Percentiles rank a stretch among this genome's conserved stretches.
phyloP scores from a whole-genome alignment of 2,329 filamentous ascomycete genomes.

The Phialophora chinensis region DNA sequence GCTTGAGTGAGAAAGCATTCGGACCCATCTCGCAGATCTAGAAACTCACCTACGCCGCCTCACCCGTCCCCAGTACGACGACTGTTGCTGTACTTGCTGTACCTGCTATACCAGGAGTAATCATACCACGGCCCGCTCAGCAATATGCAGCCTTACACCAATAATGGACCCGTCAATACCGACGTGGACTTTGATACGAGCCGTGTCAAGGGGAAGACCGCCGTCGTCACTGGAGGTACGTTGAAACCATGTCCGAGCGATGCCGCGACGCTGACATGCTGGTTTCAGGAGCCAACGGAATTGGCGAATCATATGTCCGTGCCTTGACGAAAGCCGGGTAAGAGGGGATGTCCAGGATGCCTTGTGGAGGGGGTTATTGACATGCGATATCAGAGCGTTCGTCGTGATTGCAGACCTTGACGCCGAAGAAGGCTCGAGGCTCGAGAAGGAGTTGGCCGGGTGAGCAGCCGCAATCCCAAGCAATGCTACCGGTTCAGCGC shows the following conservation, averaged over 20 bases:
- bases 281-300: conserved; percentile 42
- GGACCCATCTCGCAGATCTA: background rate
- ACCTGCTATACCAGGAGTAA: background rate
- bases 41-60: background rate
- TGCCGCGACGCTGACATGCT: conserved; percentile 8
- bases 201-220: conserved; percentile 44
- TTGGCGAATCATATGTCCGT: conserved; percentile 44
- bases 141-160: conserved; percentile 30
- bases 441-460: conserved; percentile 30
- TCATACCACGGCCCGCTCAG: background rate
- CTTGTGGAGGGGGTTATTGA: conserved; percentile 6
- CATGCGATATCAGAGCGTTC: conserved; percentile 24
- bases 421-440: conserved; percentile 50
- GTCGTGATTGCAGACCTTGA: conserved; percentile 44
- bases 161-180: conserved; percentile 32
- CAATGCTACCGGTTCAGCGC: background rate
- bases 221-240: conserved; percentile 44
- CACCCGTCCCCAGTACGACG: too few species aligned
- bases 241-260: background rate
- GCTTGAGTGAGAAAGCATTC: background rate
- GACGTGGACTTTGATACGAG: conserved; percentile 30
- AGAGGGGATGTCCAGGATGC: background rate
- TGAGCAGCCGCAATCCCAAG: background rate
- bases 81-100: background rate
- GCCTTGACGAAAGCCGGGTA: conserved; percentile 41